phyloP scores from a whole-genome alignment of 352 stramenopile species.

The Phytophthora capsici region DNA sequence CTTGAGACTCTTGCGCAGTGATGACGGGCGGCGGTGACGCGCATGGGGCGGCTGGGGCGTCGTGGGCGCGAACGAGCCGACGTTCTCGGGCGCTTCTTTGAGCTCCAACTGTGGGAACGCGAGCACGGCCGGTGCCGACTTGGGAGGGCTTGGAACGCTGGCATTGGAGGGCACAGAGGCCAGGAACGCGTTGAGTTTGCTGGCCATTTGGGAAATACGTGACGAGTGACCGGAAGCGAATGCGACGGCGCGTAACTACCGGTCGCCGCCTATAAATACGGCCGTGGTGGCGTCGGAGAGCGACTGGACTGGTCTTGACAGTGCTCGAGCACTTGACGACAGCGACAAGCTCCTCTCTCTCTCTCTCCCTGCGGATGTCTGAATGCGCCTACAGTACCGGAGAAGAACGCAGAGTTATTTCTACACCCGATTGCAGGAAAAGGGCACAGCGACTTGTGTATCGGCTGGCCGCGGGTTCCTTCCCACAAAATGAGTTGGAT shows the following conservation, averaged over 20 bases:
- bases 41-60: constrained; percentile 55
- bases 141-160: constrained; percentile 42
- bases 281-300: constrained; percentile 6
- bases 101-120: constrained; percentile 43
- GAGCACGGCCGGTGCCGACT: constrained; percentile 28
- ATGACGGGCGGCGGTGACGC: constrained; percentile 33
- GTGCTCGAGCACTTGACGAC: neutral
- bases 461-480: constrained; percentile 23
- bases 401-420: constrained; percentile 27
- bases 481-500: constrained; percentile 28
- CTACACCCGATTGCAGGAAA: constrained; percentile 19
- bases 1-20: constrained; percentile 30
- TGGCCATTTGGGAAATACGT: constrained; percentile 46
- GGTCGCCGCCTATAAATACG: constrained; percentile 29
- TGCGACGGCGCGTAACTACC: constrained; percentile 33
- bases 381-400: constrained; percentile 5
- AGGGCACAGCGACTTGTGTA: constrained; percentile 26
- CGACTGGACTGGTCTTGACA: constrained; percentile 17
- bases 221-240: neutral
- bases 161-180: constrained; percentile 71
- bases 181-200: constrained; percentile 83
- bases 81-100: constrained; percentile 10
- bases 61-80: constrained; percentile 14
- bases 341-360: constrained; percentile 4
- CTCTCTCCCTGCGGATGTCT: constrained; percentile 8